Percentiles rank a stretch among this genome's conserved stretches.
phyloP scores from a whole-genome alignment of 306 rosid genomes.

The Casuarina glauca region DNA sequence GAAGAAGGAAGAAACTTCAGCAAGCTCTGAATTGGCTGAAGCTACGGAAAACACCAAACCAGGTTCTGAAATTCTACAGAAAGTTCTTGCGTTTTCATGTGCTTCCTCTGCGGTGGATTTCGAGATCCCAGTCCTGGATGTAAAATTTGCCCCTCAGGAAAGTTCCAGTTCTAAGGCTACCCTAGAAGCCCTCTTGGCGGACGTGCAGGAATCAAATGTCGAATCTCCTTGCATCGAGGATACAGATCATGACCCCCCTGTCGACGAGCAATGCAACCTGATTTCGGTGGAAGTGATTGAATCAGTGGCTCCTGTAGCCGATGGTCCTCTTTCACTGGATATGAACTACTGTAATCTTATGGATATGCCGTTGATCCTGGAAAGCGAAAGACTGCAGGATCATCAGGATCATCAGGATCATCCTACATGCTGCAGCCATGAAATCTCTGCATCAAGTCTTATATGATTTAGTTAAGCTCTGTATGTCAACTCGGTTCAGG shows the following conservation, averaged over 20 bases:
- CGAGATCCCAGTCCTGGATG: slow-evolving; percentile 67
- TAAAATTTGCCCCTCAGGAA: slow-evolving; percentile 51
- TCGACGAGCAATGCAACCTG: slow-evolving; percentile 42
- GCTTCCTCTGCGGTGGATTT: slow-evolving; percentile 58
- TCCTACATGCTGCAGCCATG: slow-evolving; percentile 41
- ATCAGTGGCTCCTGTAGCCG: slow-evolving; percentile 24
- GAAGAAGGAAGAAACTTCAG: slow-evolving; percentile 20
- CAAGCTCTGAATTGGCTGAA: slow-evolving; percentile 19
- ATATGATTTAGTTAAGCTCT: slow-evolving; percentile 37
- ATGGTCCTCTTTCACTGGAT: slow-evolving; percentile 37
- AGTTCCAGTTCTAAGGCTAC: slow-evolving; percentile 20
- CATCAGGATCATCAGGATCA: slow-evolving; percentile 35
- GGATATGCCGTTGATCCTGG: slow-evolving; percentile 30
- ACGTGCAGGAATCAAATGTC: slow-evolving; percentile 32
- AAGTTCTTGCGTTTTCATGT: slow-evolving; percentile 59
- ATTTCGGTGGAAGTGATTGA: slow-evolving; percentile 50
- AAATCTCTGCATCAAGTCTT: slow-evolving; percentile 43
- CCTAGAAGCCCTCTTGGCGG: slow-evolving; percentile 58
- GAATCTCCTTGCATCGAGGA: slow-evolving; percentile 31
- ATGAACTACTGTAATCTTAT: slow-evolving; percentile 38
- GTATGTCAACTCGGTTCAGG: slow-evolving; percentile 20
- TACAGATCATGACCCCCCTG: slow-evolving; percentile 26
- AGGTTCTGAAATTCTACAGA: slow-evolving; percentile 46
- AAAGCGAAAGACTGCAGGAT: slow-evolving; percentile 36
- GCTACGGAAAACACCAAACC: slow-evolving; percentile 28